Base-by-base conservation (phyloP, 192 early-diverging fungal species). In the Backusella luteola region DNA sequence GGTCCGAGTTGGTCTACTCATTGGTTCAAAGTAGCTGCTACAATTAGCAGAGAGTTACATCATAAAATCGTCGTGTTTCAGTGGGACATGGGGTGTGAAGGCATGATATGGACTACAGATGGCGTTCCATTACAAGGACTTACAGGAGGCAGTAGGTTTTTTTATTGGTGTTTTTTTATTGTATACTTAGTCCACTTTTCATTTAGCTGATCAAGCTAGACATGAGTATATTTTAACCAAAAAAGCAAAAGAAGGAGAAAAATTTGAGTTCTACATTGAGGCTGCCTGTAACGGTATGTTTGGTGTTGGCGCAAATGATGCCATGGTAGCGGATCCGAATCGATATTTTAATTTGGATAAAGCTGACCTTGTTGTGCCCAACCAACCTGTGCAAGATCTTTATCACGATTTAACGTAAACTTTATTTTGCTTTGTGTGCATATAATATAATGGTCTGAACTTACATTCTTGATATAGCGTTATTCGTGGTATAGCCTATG, bases 251-350 rank as follows among this genome's bases (percentile, higher is more conserved):
- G 76, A 73, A 34, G 85, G 84, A 2, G 83, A 90, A 74, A 80
- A 80, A 15, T 86, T 90, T 70, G 84, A 93, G 34, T 87, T 97
- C 67, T 97, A 92, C 78, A 76, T 98, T 38, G 98, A 99, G 70
- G 89, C 95, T 34, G 97, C 94, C 0, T 97, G 96, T 82, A 99
- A 99, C 81, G 92, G 92, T 19, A 87, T 98, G 90, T 98, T 97
- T 86, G 98, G 98, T 29, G 87, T 85, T 44, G 95, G 94, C 35
- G 73, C 56, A 66, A 87, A 85, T 11, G 56, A 85, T 75, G 90
- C 72, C 8, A 83, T 83, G 82, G 82, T 83, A 3, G 95, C 95
- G 0, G 84, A 93, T 19, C 85, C 88, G 6, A 82, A 95, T 77
- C 84, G 90, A 5, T 53, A 74, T 32, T 99, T 90, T 73, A 26